These are phyloP conservation scores for Hansenula lynferdii DNA, from an alignment of 1,139 yeast genomes.

Conservation along the genomic window DNA sequence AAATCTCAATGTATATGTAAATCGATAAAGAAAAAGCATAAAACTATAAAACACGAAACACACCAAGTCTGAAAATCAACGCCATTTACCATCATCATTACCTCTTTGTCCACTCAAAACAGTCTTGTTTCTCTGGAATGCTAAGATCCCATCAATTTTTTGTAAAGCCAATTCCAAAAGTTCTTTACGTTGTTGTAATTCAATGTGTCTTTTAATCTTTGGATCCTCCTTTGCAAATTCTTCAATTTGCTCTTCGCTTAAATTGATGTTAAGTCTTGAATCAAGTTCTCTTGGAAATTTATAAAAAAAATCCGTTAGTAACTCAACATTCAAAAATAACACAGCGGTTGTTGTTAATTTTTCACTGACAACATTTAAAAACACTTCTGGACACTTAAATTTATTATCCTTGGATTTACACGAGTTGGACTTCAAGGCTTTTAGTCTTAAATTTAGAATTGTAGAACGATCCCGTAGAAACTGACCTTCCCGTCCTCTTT, in stretches of 20 bases:
- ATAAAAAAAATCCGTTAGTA: constrained; percentile 90
- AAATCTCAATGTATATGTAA: too few species aligned
- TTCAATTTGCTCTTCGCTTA: constrained; percentile 77
- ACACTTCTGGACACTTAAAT: constrained; percentile 91
- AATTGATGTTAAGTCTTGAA: constrained; percentile 51
- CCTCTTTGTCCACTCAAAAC: neutral
- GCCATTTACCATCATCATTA: constrained; percentile 13
- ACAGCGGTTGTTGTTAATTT: constrained; percentile 92
- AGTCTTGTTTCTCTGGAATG: constrained; percentile 48
- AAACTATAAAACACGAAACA: too few species aligned
- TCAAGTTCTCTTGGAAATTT: constrained; percentile 95
- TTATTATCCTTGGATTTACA: constrained; percentile 79
- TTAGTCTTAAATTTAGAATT: constrained; percentile 69
- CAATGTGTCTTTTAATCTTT: constrained; percentile 82
- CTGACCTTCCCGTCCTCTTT: constrained; percentile 79
- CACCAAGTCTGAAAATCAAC: too few species aligned
- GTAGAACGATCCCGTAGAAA: constrained; percentile 72
- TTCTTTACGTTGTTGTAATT: constrained; percentile 89
- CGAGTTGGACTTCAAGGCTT: constrained; percentile 66
- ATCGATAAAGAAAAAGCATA: too few species aligned
- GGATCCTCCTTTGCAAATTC: constrained; percentile 94
- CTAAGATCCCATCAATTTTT: constrained; percentile 86
- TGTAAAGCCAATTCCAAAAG: constrained; percentile 75
- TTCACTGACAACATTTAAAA: constrained; percentile 87
- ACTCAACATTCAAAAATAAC: constrained; percentile 86